Evolutionary conservation across 805 yeast species (phyloP).

Genomic region (Starmerella asiatica): DNA sequence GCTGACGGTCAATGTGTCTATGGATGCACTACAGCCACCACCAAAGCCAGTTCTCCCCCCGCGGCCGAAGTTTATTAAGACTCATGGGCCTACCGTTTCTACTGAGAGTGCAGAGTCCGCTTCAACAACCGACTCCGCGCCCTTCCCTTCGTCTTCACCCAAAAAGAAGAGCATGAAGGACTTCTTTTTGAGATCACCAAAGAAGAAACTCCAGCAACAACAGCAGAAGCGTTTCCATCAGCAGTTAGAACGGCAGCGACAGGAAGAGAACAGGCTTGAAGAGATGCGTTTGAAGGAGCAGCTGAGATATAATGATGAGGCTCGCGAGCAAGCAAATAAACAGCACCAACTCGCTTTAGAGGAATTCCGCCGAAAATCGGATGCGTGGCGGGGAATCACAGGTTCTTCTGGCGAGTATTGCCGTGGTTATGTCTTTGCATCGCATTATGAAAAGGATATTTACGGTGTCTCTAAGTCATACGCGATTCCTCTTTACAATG

Average conservation of each 20-base stretch:
- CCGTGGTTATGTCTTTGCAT: constrained; percentile 53
- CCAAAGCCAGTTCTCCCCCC: constrained; percentile 12
- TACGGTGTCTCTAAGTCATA: constrained; percentile 41
- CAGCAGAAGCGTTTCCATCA: constrained; percentile 1
- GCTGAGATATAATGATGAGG: neutral
- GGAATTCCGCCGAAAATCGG: constrained; percentile 23
- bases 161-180: constrained; percentile 19
- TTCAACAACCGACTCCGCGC: neutral
- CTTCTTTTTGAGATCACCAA: constrained; percentile 17
- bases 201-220: constrained; percentile 11
- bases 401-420: constrained; percentile 89
- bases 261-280: constrained; percentile 1
- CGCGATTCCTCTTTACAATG: constrained; percentile 56
- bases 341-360: constrained; percentile 16
- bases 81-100: constrained; percentile 4
- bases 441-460: constrained; percentile 42
- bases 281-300: neutral
- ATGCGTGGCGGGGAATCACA: constrained; percentile 42
- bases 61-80: neutral
- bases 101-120: neutral
- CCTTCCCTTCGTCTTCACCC: constrained; percentile 4
- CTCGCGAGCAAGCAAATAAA: constrained; percentile 2
- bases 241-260: neutral
- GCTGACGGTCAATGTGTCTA: constrained; percentile 46
- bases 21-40: constrained; percentile 37